These are phyloP conservation scores for Dioscorea dumetorum DNA, from an alignment of 106 monocot species.

Conservation along the genomic window DNA sequence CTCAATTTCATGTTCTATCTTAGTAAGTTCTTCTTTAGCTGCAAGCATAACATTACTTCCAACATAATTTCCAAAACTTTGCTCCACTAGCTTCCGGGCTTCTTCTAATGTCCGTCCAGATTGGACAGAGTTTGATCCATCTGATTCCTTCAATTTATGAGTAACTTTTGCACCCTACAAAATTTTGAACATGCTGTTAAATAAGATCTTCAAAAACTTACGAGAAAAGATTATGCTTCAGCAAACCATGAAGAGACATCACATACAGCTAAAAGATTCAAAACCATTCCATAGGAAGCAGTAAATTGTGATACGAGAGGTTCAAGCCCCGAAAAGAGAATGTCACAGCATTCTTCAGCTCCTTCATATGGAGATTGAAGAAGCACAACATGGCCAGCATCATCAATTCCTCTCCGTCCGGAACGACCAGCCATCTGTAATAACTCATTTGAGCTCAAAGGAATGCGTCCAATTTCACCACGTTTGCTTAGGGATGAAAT, in stretches of 20 bases:
- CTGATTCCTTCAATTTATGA: constrained; percentile 40
- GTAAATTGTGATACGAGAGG: constrained; percentile 98
- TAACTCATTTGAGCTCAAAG: constrained; percentile 82
- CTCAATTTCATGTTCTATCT: constrained; percentile 70
- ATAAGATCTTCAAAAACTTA: not conserved
- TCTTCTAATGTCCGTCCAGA: constrained; percentile 86
- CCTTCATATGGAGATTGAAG: constrained; percentile 94
- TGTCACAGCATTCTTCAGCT: constrained; percentile 82
- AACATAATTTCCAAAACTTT: constrained; percentile 99
- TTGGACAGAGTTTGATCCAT: constrained; percentile 29
- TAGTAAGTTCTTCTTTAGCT: constrained; percentile 78
- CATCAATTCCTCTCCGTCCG: constrained; percentile 92
- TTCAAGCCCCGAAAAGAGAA: constrained; percentile 70
- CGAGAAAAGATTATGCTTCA: not conserved
- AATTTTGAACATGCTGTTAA: constrained; percentile 6
- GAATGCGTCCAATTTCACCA: constrained; percentile 53
- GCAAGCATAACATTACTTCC: constrained; percentile 92
- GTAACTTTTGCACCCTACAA: constrained; percentile 78
- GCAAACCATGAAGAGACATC: constrained; percentile 7
- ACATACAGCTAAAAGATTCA: constrained; percentile 95
- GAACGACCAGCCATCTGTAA: constrained; percentile 97
- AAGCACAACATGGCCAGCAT: constrained; percentile 79
- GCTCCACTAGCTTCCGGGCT: constrained; percentile 83
- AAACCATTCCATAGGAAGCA: constrained; percentile 99
- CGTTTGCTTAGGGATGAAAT: constrained; percentile 88